Base-by-base conservation (phyloP, 2,329 filamentous ascomycete species). In the Fusarium heterosporum region DNA sequence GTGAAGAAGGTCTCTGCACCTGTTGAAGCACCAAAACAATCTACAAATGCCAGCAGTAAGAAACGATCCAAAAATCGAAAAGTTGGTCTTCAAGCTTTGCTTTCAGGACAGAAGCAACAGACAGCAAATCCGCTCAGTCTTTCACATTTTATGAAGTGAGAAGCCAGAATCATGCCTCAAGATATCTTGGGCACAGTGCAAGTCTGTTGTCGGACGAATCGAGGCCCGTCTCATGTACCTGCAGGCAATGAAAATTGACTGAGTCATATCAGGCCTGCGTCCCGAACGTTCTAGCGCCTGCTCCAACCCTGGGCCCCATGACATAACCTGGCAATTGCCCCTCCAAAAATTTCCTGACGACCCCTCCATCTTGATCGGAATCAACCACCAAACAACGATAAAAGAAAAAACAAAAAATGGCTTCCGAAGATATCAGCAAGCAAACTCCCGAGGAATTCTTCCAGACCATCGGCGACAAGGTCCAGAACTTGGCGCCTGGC, bases 11-110 rank as follows among this genome's bases (percentile, higher is more conserved):
- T 52, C 17, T 42, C 41, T 41, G 19, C 52, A n/a, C 45, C 61
- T 12, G n/a, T 49, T 14, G 70, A 71, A 19, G 49, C 56, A 76
- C 50, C 81, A 72, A 70, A 76, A 61, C 70, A 60, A 16, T 80
- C 82, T 3, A 78, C 83, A 32, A 88, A 86, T 72, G 83, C 85
- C 9, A 87, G 78, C 77, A 89, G 86, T 78, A 89, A 87, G 77
- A 90, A 89, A 78, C 82, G 88, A 48, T 86, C 88, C 30, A 90
- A 88, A 78, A 85, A 80, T 62, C 82, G 88, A 61, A 91, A 90
- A 76, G 85, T 87, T 32, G 88, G 87, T 2, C 79, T 92, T n/a
- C 86, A 90, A 73, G 87, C 88, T 49, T 75, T 91, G 39, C 79
- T 91, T n/a, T 82, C 78, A 6, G 74, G 83, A 46, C 85, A 87